A percentile compares a stretch with the other conserved stretches of the same genome.
Conservation (phyloP, 2,329 filamentous ascomycete genomes). For the Hypoxylon sp. region DNA sequence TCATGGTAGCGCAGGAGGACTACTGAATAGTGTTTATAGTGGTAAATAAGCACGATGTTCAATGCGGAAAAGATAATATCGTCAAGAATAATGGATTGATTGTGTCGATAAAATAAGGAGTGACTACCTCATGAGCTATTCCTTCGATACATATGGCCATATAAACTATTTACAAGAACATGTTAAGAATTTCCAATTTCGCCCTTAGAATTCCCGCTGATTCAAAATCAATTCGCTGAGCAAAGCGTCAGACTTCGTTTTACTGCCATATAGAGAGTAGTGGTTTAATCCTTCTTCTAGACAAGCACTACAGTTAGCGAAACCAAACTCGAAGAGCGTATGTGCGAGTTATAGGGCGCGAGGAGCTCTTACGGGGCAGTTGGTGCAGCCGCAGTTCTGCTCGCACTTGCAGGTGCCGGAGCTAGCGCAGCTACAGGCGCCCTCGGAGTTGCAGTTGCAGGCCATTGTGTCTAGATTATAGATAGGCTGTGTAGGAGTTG, state of each 20-base stretch:
- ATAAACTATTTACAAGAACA: slow-evolving; percentile 26
- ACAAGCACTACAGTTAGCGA: slow-evolving; percentile 20
- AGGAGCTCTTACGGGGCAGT: slow-evolving; percentile 49
- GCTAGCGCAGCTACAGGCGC: slow-evolving; percentile 49
- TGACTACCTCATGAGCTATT: slow-evolving; percentile 21
- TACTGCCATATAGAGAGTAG: too few species aligned
- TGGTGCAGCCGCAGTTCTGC: slow-evolving; percentile 51
- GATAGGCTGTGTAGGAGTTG: too few species aligned
- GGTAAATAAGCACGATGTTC: background rate
- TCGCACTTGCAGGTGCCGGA: slow-evolving; percentile 51
- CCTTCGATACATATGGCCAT: background rate
- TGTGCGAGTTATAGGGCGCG: background rate
- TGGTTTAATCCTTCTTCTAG: slow-evolving; percentile 31
- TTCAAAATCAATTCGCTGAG: background rate
- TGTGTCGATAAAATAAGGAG: slow-evolving; percentile 25
- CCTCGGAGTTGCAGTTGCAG: slow-evolving; percentile 50
- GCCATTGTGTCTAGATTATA: slow-evolving; percentile 48
- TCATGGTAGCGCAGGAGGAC: slow-evolving; percentile 2
- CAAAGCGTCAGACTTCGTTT: background rate
- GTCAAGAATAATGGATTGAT: background rate
- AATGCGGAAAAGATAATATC: background rate
- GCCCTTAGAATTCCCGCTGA: background rate
- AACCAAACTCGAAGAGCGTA: background rate
- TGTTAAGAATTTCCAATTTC: background rate
- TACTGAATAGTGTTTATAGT: background rate